Percentiles rank a stretch among this genome's conserved stretches.
Evolutionary conservation across 2,329 filamentous ascomycete genomes (phyloP).

Genomic region (Shiraia sp.): DNA sequence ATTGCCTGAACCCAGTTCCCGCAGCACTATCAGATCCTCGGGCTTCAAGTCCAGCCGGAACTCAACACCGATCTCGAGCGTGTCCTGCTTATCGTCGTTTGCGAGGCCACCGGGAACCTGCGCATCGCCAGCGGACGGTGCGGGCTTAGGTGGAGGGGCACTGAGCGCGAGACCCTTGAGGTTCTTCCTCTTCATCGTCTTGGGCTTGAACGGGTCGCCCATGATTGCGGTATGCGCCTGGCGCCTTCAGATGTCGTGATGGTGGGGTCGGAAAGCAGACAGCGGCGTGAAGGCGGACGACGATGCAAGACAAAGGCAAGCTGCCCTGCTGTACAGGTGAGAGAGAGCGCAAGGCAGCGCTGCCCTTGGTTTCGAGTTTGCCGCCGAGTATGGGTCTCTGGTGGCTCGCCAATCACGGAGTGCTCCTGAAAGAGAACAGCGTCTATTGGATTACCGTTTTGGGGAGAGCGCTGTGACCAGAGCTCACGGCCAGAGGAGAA

Average conservation of each 20-base stretch:
- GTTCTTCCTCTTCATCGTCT: constrained; percentile 98
- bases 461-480: constrained; percentile 22
- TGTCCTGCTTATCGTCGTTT: constrained; percentile 67
- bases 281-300: constrained; percentile 5
- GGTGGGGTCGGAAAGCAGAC: constrained; percentile 5
- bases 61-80: constrained; percentile 94
- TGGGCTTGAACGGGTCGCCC: constrained; percentile 65
- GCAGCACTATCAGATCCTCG: constrained; percentile 89
- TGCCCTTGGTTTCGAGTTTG: constrained; percentile 39
- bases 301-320: constrained; percentile 9
- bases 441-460: constrained; percentile 45
- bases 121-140: constrained; percentile 72
- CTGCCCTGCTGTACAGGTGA: constrained; percentile 11
- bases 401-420: constrained; percentile 44
- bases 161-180: constrained; percentile 92
- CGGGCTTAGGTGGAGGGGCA: constrained; percentile 71
- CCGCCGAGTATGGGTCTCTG: constrained; percentile 40
- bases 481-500: constrained; percentile 13
- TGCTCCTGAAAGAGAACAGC: constrained; percentile 40
- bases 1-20: constrained; percentile 94
- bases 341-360: constrained; percentile 17
- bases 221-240: constrained; percentile 45
- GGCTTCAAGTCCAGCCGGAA: constrained; percentile 91
- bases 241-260: constrained; percentile 12
- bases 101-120: constrained; percentile 63